A percentile compares a stretch with the other conserved stretches of the same genome.
These are phyloP conservation scores for Lasiosphaeria miniovina DNA, from an alignment of 495 filamentous ascomycete species.

Conservation along the genomic window DNA sequence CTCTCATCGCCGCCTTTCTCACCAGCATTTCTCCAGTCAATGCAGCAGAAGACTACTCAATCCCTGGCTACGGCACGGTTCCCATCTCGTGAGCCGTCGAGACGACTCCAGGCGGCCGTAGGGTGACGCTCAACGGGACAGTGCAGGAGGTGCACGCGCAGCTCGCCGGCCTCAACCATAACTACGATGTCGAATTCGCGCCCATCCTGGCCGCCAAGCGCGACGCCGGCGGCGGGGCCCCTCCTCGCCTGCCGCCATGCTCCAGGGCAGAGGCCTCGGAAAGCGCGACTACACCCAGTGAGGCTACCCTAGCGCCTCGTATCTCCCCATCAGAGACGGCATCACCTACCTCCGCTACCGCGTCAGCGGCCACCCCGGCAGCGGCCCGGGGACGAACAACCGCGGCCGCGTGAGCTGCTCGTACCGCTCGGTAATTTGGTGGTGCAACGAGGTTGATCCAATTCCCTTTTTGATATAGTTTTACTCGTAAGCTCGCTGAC, in stretches of 20 bases:
- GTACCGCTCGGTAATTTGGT: constrained; percentile 24
- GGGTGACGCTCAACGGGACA: constrained; percentile 16
- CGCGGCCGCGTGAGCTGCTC: constrained; percentile 27
- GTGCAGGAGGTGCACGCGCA: constrained; percentile 16
- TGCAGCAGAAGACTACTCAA: neutral
- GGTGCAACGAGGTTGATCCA: constrained; percentile 27
- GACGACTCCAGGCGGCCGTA: constrained; percentile 8
- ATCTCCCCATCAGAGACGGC: constrained; percentile 16
- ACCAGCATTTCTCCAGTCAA: too few species aligned
- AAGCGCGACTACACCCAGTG: neutral
- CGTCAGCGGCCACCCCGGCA: constrained; percentile 12
- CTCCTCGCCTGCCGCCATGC: neutral
- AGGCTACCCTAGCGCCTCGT: neutral
- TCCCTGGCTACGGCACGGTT: constrained; percentile 12
- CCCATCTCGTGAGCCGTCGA: constrained; percentile 16
- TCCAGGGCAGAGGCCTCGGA: neutral
- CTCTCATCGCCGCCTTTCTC: too few species aligned
- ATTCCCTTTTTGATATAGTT: neutral
- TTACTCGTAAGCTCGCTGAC: too few species aligned
- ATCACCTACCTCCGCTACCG: constrained; percentile 19
- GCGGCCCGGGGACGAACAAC: constrained; percentile 21
- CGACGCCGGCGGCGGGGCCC: too few species aligned
- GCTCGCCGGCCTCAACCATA: constrained; percentile 15
- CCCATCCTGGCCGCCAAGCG: neutral
- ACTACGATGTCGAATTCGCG: constrained; percentile 12